phyloP scores from a whole-genome alignment of 1,284 basidiomycete species.

The Ganoderma boninense region DNA sequence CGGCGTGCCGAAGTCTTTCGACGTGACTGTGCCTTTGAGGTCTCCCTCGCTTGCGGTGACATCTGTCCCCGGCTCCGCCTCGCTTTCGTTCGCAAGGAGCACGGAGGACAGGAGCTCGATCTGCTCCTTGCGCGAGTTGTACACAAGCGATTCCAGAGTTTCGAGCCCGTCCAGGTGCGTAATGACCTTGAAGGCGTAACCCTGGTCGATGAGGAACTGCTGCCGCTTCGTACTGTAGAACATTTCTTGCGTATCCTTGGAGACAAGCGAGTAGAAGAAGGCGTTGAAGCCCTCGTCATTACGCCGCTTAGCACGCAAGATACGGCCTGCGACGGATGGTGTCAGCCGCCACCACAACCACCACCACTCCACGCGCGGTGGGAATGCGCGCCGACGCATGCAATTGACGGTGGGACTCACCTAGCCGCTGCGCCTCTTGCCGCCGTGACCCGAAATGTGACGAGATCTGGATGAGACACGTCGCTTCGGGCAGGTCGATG shows the following conservation, averaged over 20 bases:
- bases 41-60: slow-evolving; percentile 82
- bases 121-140: slow-evolving; percentile 91
- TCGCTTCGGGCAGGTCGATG: slow-evolving; percentile 98
- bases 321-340: slow-evolving; percentile 70
- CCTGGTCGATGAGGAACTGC: slow-evolving; percentile 98
- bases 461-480: slow-evolving; percentile 99
- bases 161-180: slow-evolving; percentile 96
- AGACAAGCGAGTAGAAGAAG: slow-evolving; percentile 99
- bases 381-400: slow-evolving; percentile 3
- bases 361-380: background rate
- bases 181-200: slow-evolving; percentile 99
- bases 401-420: slow-evolving; percentile 50
- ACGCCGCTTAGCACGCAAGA: slow-evolving; percentile 95
- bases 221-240: slow-evolving; percentile 99
- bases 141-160: slow-evolving; percentile 89
- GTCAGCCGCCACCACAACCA: background rate
- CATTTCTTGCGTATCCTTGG: slow-evolving; percentile 99
- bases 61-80: slow-evolving; percentile 89
- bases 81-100: slow-evolving; percentile 90
- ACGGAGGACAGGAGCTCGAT: slow-evolving; percentile 95
- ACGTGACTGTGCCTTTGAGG: slow-evolving; percentile 80
- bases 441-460: slow-evolving; percentile 98
- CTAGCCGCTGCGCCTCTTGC: slow-evolving; percentile 97
- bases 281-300: slow-evolving; percentile 99
- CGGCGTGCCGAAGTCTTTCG: slow-evolving; percentile 72